Base-by-base conservation (phyloP, 2,329 filamentous ascomycete genomes). In the Lasiodiplodia sp. region DNA sequence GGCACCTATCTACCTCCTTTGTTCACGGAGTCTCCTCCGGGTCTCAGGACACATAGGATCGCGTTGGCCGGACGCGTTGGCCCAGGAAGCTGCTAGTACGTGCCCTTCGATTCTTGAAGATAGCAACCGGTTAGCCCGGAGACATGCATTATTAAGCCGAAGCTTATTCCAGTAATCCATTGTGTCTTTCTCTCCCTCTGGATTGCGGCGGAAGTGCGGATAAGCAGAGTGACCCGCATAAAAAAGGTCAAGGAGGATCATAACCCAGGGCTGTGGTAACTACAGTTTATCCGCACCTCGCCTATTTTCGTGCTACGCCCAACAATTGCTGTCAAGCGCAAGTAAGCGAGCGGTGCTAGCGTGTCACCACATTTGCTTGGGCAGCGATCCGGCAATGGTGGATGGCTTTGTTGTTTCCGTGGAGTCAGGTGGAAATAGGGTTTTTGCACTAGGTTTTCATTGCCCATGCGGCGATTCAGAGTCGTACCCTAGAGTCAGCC, bases 181-280 rank as follows among this genome's bases (percentile, higher is more conserved):
- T n/a, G 21, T 47, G 7, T 7, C 44, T 47, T 47, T 21, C 44
- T 47, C 11, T 47, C 12, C 38, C 14, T 16, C 38, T 47, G 21
- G 44, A 47, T 37, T 21, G 1, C 25, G 52, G 52, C 25, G 28
- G 14, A 56, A 56, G 52, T 31, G 28, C 16, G 52, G 28, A 34
- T 3, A 25, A n/a, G 28, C 7, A 55, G 28, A 28, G 52, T 18
- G 52, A 31, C 28, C 51, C 18, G 51, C 51, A 25, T 31, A 37
- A 40, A 58, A 58, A 25, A 40, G 21, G 55, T 21, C 34, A 38
- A 38, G 34, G n/a, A 18, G 28, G 23, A 28, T 53, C 8, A 14
- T 16, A 25, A 58, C 55, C 55, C 55, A 25, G 23, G n/a, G 34
- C 34, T 40, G 34, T 58, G 55, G 55, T 58, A 58, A 58, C 55